A percentile compares a stretch with the other conserved stretches of the same genome.
These are phyloP conservation scores for Podosphaera leucotricha DNA, from an alignment of 2,329 filamentous ascomycete genomes.

Conservation along the genomic window DNA sequence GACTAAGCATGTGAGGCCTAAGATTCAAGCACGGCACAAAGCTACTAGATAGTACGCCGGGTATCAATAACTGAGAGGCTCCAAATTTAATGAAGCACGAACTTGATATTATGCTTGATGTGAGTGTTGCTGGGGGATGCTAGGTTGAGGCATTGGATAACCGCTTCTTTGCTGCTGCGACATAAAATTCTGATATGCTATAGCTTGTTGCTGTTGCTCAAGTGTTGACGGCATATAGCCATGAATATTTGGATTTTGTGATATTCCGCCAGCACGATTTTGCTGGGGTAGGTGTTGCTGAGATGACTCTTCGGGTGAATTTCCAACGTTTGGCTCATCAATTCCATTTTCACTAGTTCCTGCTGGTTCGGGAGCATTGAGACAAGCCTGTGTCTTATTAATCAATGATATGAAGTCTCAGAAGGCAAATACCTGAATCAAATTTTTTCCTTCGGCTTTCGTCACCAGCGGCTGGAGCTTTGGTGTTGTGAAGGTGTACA, in stretches of 20 bases:
- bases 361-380: slow-evolving; percentile 84
- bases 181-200: slow-evolving; percentile 67
- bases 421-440: slow-evolving; percentile 54
- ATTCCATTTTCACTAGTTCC: slow-evolving; percentile 62
- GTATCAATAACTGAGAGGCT: slow-evolving; percentile 24
- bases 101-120: slow-evolving; percentile 39
- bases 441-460: slow-evolving; percentile 95
- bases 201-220: slow-evolving; percentile 57
- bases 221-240: slow-evolving; percentile 31
- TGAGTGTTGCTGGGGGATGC: slow-evolving; percentile 63
- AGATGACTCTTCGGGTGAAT: slow-evolving; percentile 75
- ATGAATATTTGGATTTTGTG: slow-evolving; percentile 34
- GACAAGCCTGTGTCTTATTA: slow-evolving; percentile 46
- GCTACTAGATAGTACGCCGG: slow-evolving; percentile 25
- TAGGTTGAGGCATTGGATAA: slow-evolving; percentile 56
- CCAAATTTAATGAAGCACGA: slow-evolving; percentile 4
- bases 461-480: slow-evolving; percentile 96
- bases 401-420: slow-evolving; percentile 6
- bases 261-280: slow-evolving; percentile 36
- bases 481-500: slow-evolving; percentile 95
- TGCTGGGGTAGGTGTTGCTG: slow-evolving; percentile 51
- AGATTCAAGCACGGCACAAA: slow-evolving; percentile 13
- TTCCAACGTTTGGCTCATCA: slow-evolving; percentile 51
- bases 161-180: slow-evolving; percentile 45
- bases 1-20: background rate